Evolutionary conservation across 2,329 filamentous ascomycete species (phyloP).

Genomic region (Stemphylium vesicarium): DNA sequence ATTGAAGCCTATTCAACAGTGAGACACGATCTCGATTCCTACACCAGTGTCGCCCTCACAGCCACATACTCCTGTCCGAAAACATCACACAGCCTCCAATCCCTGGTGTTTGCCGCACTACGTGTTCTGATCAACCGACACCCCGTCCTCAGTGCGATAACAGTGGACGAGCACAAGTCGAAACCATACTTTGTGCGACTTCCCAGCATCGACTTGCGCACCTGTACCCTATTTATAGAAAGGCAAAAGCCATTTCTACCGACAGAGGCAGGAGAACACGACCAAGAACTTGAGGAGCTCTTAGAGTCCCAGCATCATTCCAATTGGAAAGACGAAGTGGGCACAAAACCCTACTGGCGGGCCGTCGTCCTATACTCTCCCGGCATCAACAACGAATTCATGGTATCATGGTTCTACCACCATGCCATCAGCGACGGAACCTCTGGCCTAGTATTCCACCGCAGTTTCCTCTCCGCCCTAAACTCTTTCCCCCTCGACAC

Average conservation of each 20-base stretch:
- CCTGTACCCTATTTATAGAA: neutral
- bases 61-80: neutral
- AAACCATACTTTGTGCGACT: neutral
- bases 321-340: conserved; percentile 26
- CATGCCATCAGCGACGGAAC: conserved; percentile 54
- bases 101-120: neutral
- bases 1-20: neutral
- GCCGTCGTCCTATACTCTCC: conserved; percentile 42
- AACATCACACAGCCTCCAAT: neutral
- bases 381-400: conserved; percentile 39
- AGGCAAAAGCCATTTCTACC: neutral
- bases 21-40: neutral
- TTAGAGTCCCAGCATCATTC: conserved; percentile 48
- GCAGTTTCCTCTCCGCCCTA: conserved; percentile 44
- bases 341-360: conserved; percentile 49
- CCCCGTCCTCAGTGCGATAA: neutral
- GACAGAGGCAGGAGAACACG: neutral
- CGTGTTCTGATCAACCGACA: neutral
- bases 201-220: neutral
- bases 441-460: conserved; percentile 53
- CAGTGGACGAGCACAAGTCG: neutral
- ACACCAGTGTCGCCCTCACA: neutral
- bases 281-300: conserved; percentile 46
- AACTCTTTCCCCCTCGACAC: neutral
- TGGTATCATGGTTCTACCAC: conserved; percentile 53